Conservation (phyloP, 1,139 yeast genomes). For the Hemisphaericaspora lyxosophila region DNA sequence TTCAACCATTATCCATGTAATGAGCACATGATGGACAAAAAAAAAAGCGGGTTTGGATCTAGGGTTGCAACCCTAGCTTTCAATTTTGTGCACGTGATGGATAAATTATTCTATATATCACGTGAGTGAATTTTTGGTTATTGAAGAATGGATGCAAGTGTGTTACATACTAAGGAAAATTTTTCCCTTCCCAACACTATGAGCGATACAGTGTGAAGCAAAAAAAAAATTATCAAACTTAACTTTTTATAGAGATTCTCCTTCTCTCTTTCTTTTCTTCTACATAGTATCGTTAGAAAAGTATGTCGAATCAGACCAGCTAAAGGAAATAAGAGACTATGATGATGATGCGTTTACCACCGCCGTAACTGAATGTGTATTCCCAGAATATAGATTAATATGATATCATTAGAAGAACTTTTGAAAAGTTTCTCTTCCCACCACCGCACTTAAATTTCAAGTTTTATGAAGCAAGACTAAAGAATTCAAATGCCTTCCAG, state of each 20-base stretch:
- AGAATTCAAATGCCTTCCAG: too few relatives aligned
- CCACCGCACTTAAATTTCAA: too few relatives aligned
- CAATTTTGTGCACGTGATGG: too few relatives aligned
- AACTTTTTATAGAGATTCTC: slow-evolving; percentile 1
- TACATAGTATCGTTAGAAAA: slow-evolving; percentile 15
- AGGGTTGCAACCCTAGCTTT: too few relatives aligned
- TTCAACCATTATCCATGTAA: neutral
- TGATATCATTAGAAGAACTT: too few relatives aligned
- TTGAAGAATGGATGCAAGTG: slow-evolving; percentile 3
- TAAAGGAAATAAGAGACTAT: neutral
- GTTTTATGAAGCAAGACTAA: too few relatives aligned
- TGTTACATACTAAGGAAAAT: neutral
- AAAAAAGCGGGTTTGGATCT: neutral
- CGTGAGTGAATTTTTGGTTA: too few relatives aligned
- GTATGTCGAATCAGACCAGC: slow-evolving; percentile 8
- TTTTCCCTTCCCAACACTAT: neutral
- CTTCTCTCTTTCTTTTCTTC: slow-evolving; percentile 10
- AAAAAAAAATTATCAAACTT: slow-evolving; percentile 3
- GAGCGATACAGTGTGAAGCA: neutral
- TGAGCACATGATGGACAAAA: neutral
- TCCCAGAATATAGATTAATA: too few relatives aligned
- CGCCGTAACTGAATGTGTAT: too few relatives aligned
- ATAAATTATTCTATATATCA: too few relatives aligned
- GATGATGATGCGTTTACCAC: too few relatives aligned
- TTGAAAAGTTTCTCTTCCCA: too few relatives aligned